These are phyloP conservation scores for Narthecium ossifragum DNA, from an alignment of 106 monocot genomes.

Conservation along the genomic window DNA sequence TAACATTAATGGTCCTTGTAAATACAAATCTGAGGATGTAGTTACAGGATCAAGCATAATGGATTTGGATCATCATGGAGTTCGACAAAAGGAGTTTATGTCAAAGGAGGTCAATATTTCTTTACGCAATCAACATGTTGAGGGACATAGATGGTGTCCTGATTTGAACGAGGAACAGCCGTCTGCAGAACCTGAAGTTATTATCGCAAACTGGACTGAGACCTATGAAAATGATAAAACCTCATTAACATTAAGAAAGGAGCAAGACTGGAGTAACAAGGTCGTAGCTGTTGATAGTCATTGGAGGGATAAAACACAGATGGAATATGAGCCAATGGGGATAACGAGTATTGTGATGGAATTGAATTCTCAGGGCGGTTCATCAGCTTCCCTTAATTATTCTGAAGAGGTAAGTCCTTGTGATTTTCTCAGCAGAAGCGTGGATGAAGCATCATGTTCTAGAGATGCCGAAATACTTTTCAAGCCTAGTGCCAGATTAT, in stretches of 20 bases:
- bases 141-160: constrained; percentile 4
- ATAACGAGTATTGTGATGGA: constrained; percentile 6
- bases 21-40: too few relatives aligned
- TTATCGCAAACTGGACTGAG: too few relatives aligned
- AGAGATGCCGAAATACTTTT: constrained; percentile 6
- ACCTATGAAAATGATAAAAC: too few relatives aligned
- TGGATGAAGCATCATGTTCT: constrained; percentile 30
- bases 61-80: too few relatives aligned
- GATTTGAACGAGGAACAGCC: constrained; percentile 23
- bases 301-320: constrained; percentile 1
- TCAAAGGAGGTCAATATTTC: too few relatives aligned
- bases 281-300: background rate
- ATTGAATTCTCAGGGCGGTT: constrained; percentile 20
- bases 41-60: too few relatives aligned
- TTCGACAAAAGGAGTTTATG: too few relatives aligned
- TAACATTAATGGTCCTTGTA: too few relatives aligned
- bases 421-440: constrained; percentile 8
- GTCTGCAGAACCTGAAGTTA: constrained; percentile 12
- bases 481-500: constrained; percentile 32
- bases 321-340: constrained; percentile 11
- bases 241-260: too few relatives aligned
- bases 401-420: constrained; percentile 10
- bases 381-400: constrained; percentile 16
- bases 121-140: too few relatives aligned
- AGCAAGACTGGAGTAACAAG: background rate